Percentiles rank a stretch among this genome's conserved stretches.
Conservation (phyloP, 257 asterid genomes). For the Solanum pennellii region DNA sequence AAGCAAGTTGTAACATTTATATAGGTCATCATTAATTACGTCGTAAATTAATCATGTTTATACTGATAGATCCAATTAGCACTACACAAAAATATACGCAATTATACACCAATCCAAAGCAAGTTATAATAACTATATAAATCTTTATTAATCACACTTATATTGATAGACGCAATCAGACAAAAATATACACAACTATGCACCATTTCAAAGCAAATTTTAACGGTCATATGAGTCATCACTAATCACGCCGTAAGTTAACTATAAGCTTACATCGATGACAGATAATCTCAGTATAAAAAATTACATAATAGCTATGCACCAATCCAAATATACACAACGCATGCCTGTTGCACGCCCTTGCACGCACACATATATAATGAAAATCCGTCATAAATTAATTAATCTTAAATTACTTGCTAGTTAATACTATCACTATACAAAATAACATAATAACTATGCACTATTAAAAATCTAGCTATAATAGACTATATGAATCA, state of each 20-base stretch:
- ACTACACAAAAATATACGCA: too few relatives aligned
- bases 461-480: neutral
- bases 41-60: neutral
- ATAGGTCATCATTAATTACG: neutral
- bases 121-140: neutral
- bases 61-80: neutral
- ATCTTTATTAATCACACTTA: neutral
- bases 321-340: neutral
- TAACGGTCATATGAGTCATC: neutral
- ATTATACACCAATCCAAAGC: neutral
- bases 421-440: neutral
- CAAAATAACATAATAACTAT: neutral
- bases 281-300: neutral
- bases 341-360: too few relatives aligned
- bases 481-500: neutral
- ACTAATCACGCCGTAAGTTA: too few relatives aligned
- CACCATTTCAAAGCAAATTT: neutral
- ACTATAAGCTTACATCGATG: neutral
- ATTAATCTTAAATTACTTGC: neutral
- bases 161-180: too few relatives aligned
- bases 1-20: neutral
- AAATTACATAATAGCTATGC: neutral
- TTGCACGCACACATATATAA: too few relatives aligned
- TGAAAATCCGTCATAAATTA: neutral
- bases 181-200: neutral